Evolutionary conservation across 495 filamentous ascomycete genomes (phyloP).

Genomic region (Xylaria venustula): DNA sequence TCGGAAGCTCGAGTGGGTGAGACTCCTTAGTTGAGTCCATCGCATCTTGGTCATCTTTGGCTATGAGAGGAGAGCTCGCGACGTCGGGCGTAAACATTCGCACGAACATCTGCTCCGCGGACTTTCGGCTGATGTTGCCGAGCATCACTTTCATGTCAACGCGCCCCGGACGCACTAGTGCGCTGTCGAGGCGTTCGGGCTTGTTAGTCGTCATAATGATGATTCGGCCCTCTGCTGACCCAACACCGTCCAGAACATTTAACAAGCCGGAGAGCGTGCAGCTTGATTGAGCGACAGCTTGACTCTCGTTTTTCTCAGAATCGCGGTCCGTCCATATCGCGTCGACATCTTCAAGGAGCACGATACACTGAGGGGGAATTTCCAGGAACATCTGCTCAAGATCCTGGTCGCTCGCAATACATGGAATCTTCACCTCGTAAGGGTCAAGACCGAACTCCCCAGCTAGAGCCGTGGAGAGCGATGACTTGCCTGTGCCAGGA

Average conservation of each 20-base stretch:
- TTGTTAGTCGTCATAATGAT: conserved; percentile 77
- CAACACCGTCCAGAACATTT: conserved; percentile 72
- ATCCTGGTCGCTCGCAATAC: conserved; percentile 41
- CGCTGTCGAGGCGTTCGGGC: conserved; percentile 63
- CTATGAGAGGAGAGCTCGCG: conserved; percentile 6
- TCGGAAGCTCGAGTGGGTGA: conserved; percentile 20
- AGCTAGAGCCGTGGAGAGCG: conserved; percentile 60
- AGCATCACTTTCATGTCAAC: conserved; percentile 67
- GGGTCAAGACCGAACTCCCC: conserved; percentile 64
- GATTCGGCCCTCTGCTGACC: conserved; percentile 67
- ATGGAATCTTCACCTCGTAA: conserved; percentile 60
- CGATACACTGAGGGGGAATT: conserved; percentile 61
- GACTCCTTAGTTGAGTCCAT: conserved; percentile 1
- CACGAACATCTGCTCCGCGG: conserved; percentile 49
- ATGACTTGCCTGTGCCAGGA: conserved; percentile 68
- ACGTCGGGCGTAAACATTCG: conserved; percentile 43
- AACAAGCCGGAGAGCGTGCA: conserved; percentile 65
- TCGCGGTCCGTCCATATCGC: conserved; percentile 52
- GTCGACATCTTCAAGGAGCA: conserved; percentile 69
- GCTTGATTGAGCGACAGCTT: conserved; percentile 19
- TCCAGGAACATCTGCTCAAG: conserved; percentile 56
- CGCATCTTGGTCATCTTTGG: conserved; percentile 7
- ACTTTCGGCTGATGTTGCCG: conserved; percentile 43
- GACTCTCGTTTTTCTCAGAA: conserved; percentile 25
- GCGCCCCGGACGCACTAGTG: conserved; percentile 66